Evolutionary conservation across 257 asterid species (phyloP).

Genomic region (Agastache rugosa): DNA sequence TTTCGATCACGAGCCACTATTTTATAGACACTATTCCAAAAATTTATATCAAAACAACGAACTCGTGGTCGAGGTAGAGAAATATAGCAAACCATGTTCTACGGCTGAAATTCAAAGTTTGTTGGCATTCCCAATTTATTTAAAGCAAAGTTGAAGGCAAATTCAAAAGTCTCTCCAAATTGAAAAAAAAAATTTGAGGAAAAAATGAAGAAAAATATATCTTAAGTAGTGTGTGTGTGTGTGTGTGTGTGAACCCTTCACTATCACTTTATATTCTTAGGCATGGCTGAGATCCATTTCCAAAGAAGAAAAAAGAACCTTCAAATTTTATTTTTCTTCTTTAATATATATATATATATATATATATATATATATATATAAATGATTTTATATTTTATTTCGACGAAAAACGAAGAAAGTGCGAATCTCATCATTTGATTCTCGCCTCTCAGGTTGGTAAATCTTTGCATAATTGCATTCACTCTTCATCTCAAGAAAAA

Average conservation of each 20-base stretch:
- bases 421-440: conserved; percentile 27
- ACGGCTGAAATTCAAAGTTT: conserved; percentile 47
- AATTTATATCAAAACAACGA: background rate
- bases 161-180: conserved; percentile 17
- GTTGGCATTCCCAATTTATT: conserved; percentile 35
- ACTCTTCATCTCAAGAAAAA: background rate
- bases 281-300: conserved; percentile 35
- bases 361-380: too few species aligned
- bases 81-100: conserved; percentile 50
- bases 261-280: conserved; percentile 28
- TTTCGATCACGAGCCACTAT: background rate
- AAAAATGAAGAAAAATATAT: background rate
- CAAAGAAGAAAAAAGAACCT: conserved; percentile 4
- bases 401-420: conserved; percentile 14
- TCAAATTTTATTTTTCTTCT: background rate
- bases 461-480: background rate
- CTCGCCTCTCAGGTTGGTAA: conserved; percentile 34
- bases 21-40: background rate
- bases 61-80: conserved; percentile 24
- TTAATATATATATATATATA: background rate
- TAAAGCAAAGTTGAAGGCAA: conserved; percentile 43
- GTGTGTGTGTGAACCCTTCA: conserved; percentile 10
- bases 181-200: background rate
- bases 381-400: background rate
- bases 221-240: background rate